phyloP scores from a whole-genome alignment of 805 yeast genomes.

The Scheffersomyces ergatensis region DNA sequence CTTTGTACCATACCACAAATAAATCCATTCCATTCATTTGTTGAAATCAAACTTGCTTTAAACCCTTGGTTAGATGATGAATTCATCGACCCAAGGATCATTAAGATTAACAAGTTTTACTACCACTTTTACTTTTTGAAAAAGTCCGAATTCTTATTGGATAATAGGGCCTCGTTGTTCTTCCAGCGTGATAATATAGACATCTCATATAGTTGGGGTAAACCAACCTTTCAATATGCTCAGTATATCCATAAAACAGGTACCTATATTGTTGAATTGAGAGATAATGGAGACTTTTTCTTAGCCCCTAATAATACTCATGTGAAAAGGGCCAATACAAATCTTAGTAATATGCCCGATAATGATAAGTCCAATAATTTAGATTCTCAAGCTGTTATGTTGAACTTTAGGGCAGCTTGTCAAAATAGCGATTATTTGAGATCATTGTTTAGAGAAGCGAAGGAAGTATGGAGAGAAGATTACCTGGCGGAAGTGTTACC shows the following conservation, averaged over 20 bases:
- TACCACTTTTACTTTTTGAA: slow-evolving; percentile 76
- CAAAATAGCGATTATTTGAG: slow-evolving; percentile 47
- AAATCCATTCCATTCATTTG: slow-evolving; percentile 88
- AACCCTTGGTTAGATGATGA: slow-evolving; percentile 71
- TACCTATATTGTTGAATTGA: slow-evolving; percentile 80
- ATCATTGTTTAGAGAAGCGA: slow-evolving; percentile 59
- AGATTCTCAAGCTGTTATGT: slow-evolving; percentile 74
- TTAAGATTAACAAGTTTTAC: slow-evolving; percentile 57
- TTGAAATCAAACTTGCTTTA: slow-evolving; percentile 61
- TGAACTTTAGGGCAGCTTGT: slow-evolving; percentile 64
- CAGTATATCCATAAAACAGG: slow-evolving; percentile 93
- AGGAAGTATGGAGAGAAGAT: slow-evolving; percentile 41
- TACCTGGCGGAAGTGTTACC: slow-evolving; percentile 7
- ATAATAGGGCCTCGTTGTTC: slow-evolving; percentile 70
- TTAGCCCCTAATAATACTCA: slow-evolving; percentile 87
- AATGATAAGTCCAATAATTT: slow-evolving; percentile 30
- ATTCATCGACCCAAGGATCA: slow-evolving; percentile 38
- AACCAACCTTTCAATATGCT: slow-evolving; percentile 73
- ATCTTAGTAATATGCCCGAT: slow-evolving; percentile 10
- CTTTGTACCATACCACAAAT: slow-evolving; percentile 68
- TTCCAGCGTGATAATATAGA: slow-evolving; percentile 57
- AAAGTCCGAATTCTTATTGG: slow-evolving; percentile 72
- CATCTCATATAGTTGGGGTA: slow-evolving; percentile 88
- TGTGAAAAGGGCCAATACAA: slow-evolving; percentile 65
- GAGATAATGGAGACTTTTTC: slow-evolving; percentile 74